Evolutionary conservation across 2,329 filamentous ascomycete genomes (phyloP), one percentile per base, ranked within the genome.

Genomic region (Macroventuria anomochaeta): DNA sequence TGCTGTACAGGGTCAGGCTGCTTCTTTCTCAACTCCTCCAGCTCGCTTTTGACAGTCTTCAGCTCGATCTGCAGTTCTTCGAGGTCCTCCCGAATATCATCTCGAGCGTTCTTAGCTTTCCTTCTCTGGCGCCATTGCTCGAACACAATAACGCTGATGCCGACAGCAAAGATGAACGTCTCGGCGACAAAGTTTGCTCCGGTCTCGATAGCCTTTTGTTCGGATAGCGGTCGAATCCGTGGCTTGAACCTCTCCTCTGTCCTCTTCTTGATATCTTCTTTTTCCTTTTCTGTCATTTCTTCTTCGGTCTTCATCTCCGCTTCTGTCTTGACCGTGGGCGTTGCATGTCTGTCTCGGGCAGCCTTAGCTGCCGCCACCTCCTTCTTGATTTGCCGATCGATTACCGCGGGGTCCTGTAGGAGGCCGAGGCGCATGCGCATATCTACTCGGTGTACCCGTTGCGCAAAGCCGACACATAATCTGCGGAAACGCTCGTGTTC

Each of bases 171-270:
- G 32, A 89, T 79, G 66, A 89, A 89, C 0, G 83, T 75, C 65
- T 89, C 86, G 26, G 84, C 85, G 41, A 87, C 86, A 64, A 89
- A 89, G 58, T 86, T 88, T 3, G 86, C 87, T 3, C 86, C 87
- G 31, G 83, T 82, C 67, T 89, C 86, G 48, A 89, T 88, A 0
- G 86, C 86, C 63, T 88, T 87, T 11, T 83, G 80, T 68, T 89
- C 87, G 2, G 84, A 84, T 10, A 89, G 76, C 7, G 86, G 86
- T 37, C 86, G 77, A 50, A 89, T 88, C 28, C 81, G 80, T 5
- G 83, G 83, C 77, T 65, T 70, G 10, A 58, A 21, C 71, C 75
- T 33, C 70, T 70, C 69, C 66, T 77, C 61, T 33, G 66, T 55
- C 41, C 76, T 72, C 64, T 76, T 75, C 54, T 77, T 73, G 55